Evolutionary conservation across 371 early-diverging fungal species (phyloP).

Genomic region (Mucor mucedo): DNA sequence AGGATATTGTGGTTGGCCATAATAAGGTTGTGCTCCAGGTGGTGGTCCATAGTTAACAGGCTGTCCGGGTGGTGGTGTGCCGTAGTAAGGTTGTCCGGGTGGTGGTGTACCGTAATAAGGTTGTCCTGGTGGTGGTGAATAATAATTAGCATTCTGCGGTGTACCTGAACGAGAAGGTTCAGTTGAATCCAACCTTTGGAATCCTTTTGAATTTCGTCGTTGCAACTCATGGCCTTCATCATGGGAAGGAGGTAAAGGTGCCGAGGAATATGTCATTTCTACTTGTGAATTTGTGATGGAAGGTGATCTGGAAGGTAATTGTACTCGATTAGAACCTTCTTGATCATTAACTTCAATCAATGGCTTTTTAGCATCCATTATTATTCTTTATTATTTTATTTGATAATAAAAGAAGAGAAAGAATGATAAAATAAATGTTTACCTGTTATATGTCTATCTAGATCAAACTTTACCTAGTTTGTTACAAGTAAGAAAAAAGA

Average conservation of each 20-base stretch:
- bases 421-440: not conserved
- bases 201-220: conserved; percentile 11
- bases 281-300: not conserved
- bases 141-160: conserved; percentile 5
- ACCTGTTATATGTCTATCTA: not conserved
- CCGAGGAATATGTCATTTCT: conserved; percentile 4
- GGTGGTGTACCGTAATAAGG: conserved; percentile 15
- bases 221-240: conserved; percentile 14
- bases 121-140: conserved; percentile 16
- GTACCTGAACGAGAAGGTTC: conserved; percentile 9
- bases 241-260: conserved; percentile 15
- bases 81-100: conserved; percentile 4
- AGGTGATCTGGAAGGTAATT: conserved; percentile 3
- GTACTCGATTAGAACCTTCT: conserved; percentile 5
- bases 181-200: conserved; percentile 16
- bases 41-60: conserved; percentile 18
- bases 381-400: not conserved
- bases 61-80: conserved; percentile 15
- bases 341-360: not conserved
- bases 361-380: conserved; percentile 4
- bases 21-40: conserved; percentile 13
- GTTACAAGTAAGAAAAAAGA: not conserved
- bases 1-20: conserved; percentile 14
- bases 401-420: not conserved
- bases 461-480: not conserved